Evolutionary conservation across 1,284 basidiomycete species (phyloP).

Genomic region (Cutaneotrichosporon cavernicola): DNA sequence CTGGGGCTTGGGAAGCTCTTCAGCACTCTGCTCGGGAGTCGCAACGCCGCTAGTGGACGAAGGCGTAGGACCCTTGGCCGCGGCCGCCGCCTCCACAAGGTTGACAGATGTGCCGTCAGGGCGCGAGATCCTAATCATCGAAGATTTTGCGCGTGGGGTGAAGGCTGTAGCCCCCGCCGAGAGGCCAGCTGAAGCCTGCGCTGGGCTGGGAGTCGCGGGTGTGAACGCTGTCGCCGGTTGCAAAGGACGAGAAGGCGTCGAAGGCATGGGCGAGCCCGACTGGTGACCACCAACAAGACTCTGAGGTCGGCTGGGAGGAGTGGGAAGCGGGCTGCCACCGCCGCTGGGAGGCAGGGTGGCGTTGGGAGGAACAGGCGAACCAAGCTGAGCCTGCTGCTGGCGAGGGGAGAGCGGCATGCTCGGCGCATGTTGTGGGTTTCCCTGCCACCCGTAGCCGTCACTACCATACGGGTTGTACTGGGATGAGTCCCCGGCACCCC

Average conservation of each 20-base stretch:
- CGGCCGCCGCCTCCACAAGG: constrained; percentile 41
- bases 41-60: constrained; percentile 29
- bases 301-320: constrained; percentile 42
- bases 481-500: not conserved
- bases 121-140: constrained; percentile 49
- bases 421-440: constrained; percentile 31
- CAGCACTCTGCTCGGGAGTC: constrained; percentile 29
- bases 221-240: constrained; percentile 32
- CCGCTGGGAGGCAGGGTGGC: constrained; percentile 35
- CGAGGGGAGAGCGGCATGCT: constrained; percentile 43
- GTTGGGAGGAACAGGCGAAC: constrained; percentile 36
- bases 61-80: constrained; percentile 32
- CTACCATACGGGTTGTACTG: constrained; percentile 21
- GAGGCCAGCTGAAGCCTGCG: constrained; percentile 25
- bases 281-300: constrained; percentile 35
- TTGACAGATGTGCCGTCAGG: constrained; percentile 50
- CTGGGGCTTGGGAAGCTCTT: constrained; percentile 30
- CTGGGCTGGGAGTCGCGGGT: constrained; percentile 24
- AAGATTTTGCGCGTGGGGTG: constrained; percentile 37
- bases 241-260: constrained; percentile 37
- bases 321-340: constrained; percentile 39
- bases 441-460: constrained; percentile 8
- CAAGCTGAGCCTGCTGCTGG: constrained; percentile 34
- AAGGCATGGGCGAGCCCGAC: constrained; percentile 36
- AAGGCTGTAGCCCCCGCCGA: constrained; percentile 43